Evolutionary conservation across 768 basidiomycete genomes (phyloP).

Genomic region (Pleurotus giganteus): DNA sequence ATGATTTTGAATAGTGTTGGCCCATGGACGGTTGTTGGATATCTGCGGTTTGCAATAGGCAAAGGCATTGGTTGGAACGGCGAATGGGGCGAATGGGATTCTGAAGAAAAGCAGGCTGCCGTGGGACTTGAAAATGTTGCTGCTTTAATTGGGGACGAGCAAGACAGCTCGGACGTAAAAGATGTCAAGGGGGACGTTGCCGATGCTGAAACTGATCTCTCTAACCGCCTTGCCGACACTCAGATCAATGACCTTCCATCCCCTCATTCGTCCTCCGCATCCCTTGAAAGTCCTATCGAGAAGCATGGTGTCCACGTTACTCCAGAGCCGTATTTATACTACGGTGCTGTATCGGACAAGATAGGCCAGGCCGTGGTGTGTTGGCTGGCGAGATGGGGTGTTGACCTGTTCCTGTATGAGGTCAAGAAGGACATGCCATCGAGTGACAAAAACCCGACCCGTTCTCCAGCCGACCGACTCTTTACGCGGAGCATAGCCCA

Average conservation of each 20-base stretch:
- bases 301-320: constrained; percentile 14
- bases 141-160: constrained; percentile 38
- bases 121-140: constrained; percentile 72
- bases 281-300: background rate
- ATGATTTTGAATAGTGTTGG: constrained; percentile 72
- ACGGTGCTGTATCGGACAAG: constrained; percentile 88
- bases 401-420: constrained; percentile 72
- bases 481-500: constrained; percentile 9
- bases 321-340: constrained; percentile 52
- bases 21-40: constrained; percentile 71
- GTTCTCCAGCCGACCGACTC: constrained; percentile 5
- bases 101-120: constrained; percentile 53
- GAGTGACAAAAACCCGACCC: constrained; percentile 15
- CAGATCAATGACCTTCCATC: constrained; percentile 6
- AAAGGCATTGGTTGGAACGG: constrained; percentile 47
- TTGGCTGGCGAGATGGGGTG: constrained; percentile 87
- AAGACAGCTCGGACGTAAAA: background rate
- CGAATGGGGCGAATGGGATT: constrained; percentile 18
- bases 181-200: background rate
- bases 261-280: constrained; percentile 8
- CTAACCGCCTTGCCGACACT: background rate
- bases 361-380: constrained; percentile 87
- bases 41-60: constrained; percentile 83
- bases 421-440: constrained; percentile 29
- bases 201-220: constrained; percentile 6